Conservation (phyloP, 768 basidiomycete species). For the Candolleomyces efflorescens region DNA sequence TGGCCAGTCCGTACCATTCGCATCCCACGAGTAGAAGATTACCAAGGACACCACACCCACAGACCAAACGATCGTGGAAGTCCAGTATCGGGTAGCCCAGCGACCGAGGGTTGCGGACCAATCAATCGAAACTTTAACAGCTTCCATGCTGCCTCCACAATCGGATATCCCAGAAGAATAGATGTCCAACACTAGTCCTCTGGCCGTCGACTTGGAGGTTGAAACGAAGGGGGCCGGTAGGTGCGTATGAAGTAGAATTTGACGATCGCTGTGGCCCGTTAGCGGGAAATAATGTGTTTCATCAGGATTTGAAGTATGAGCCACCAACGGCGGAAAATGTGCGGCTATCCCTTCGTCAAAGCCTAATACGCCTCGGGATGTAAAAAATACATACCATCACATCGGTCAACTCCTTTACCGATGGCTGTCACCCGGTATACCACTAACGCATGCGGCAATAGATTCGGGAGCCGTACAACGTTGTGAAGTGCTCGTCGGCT, state of each 20-base stretch:
- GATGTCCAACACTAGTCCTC: constrained; percentile 51
- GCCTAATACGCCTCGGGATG: not conserved
- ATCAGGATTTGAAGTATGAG: constrained; percentile 51
- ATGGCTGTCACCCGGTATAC: constrained; percentile 54
- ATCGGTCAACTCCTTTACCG: constrained; percentile 23
- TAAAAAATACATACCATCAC: constrained; percentile 25
- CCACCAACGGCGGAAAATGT: constrained; percentile 60
- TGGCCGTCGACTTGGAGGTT: constrained; percentile 17
- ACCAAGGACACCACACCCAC: constrained; percentile 63
- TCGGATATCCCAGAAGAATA: constrained; percentile 48
- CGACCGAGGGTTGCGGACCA: constrained; percentile 69
- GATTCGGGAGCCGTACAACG: constrained; percentile 46
- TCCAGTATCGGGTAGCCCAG: constrained; percentile 70
- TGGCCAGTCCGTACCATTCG: constrained; percentile 22
- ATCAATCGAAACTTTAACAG: constrained; percentile 58
- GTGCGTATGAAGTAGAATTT: constrained; percentile 65
- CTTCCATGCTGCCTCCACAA: constrained; percentile 39
- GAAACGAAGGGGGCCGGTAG: constrained; percentile 63
- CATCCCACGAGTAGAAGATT: constrained; percentile 50
- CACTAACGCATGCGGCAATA: constrained; percentile 58
- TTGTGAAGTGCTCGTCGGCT: constrained; percentile 32
- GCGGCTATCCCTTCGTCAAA: constrained; percentile 32
- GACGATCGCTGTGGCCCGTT: constrained; percentile 25
- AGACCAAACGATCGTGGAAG: constrained; percentile 68
- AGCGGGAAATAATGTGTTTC: constrained; percentile 73